Percentiles rank a stretch among this genome's conserved stretches.
Conservation (phyloP, 257 asterid genomes). For the Marsdenia floribunda region DNA sequence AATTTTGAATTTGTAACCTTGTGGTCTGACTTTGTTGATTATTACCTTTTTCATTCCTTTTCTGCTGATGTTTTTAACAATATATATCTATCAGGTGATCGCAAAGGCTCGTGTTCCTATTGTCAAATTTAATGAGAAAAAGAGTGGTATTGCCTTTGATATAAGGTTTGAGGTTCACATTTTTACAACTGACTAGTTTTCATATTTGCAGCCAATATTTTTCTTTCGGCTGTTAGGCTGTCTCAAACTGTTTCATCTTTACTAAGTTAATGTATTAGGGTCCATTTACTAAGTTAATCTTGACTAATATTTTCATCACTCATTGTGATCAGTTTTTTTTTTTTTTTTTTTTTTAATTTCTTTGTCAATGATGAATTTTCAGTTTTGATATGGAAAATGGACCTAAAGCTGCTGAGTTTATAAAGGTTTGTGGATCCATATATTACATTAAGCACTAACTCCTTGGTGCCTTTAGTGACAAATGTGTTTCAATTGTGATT, state of each 20-base stretch:
- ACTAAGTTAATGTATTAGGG: neutral
- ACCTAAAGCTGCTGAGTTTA: constrained; percentile 93
- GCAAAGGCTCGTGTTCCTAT: constrained; percentile 97
- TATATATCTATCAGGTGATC: constrained; percentile 51
- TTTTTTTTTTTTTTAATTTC: neutral
- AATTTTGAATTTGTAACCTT: constrained; percentile 20
- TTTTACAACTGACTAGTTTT: neutral
- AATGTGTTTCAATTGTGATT: constrained; percentile 10
- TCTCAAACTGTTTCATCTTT: too few species aligned
- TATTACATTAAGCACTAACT: neutral
- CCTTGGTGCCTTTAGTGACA: neutral
- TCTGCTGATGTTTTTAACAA: neutral
- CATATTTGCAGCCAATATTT: neutral
- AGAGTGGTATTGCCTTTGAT: constrained; percentile 77
- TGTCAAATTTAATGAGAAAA: constrained; percentile 90
- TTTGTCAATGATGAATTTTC: constrained; percentile 18
- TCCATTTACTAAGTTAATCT: neutral
- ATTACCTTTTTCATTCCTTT: constrained; percentile 1
- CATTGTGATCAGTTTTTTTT: neutral
- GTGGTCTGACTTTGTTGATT: constrained; percentile 4
- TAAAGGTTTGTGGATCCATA: constrained; percentile 42
- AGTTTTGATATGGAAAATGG: constrained; percentile 93
- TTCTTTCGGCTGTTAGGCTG: neutral
- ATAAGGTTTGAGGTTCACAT: constrained; percentile 44
- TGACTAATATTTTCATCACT: too few species aligned